phyloP scores from a whole-genome alignment of 2,329 filamentous ascomycete species.

The Salinomyces thailandicus region DNA sequence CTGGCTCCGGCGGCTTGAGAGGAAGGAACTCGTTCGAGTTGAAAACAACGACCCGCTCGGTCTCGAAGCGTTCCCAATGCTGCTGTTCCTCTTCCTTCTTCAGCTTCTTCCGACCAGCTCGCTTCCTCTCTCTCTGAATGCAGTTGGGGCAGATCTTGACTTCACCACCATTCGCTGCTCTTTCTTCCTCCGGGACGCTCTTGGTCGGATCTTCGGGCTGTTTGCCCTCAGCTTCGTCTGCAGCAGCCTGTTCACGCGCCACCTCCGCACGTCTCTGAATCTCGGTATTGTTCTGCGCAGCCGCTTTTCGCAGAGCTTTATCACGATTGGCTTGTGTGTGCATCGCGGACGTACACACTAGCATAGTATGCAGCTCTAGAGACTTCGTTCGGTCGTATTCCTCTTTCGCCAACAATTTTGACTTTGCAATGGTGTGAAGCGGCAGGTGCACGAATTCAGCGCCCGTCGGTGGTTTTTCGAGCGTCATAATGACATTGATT shows the following conservation, averaged over 20 bases:
- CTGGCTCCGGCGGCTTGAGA: constrained; percentile 53
- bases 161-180: constrained; percentile 80
- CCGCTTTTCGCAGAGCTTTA: constrained; percentile 56
- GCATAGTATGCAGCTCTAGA: constrained; percentile 65
- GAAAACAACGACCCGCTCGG: constrained; percentile 76
- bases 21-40: constrained; percentile 82
- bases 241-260: constrained; percentile 21
- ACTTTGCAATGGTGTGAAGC: constrained; percentile 84
- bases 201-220: constrained; percentile 28
- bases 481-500: constrained; percentile 73
- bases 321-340: constrained; percentile 55
- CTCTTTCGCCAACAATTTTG: constrained; percentile 74
- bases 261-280: constrained; percentile 34
- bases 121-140: constrained; percentile 81
- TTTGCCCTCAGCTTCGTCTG: constrained; percentile 32
- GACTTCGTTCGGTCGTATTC: constrained; percentile 59
- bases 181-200: constrained; percentile 52
- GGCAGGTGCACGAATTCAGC: constrained; percentile 78
- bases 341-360: constrained; percentile 92
- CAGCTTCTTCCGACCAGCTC: constrained; percentile 82
- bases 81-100: constrained; percentile 91
- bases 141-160: constrained; percentile 88
- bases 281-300: constrained; percentile 32
- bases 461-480: constrained; percentile 64
- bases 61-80: constrained; percentile 70